Evolutionary conservation across 495 filamentous ascomycete genomes (phyloP), one percentile per base, ranked within the genome.

Genomic region (Apiosordaria backusii): DNA sequence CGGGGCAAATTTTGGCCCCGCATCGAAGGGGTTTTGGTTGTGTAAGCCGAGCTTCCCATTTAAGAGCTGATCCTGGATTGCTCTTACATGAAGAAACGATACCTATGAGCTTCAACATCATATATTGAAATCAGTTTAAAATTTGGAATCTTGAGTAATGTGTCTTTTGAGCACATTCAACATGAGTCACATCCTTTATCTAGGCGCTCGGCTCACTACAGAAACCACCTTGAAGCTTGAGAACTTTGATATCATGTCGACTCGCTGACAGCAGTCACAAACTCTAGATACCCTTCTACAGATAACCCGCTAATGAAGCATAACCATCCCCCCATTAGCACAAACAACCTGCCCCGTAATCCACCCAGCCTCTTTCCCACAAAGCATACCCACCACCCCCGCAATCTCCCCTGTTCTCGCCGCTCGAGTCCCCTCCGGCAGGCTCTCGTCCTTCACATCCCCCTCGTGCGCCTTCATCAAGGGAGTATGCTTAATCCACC

Each of bases 261-360:
- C n/a, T n/a, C n/a, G n/a, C n/a, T n/a, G n/a, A n/a, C n/a, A n/a
- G n/a, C n/a, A 64, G 16, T 15, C 16, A n/a, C 16, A 0, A 23
- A 25, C 9, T 23, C 29, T 35, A 35, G n/a, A n/a, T n/a, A n/a
- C n/a, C n/a, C n/a, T n/a, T 35, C 6, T 35, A 35, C 10, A 10
- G 10, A 1, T 35, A 10, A 6, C 29, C 29, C 35, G 9, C 35
- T 81, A 86, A 35, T 78, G 74, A 69, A 81, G 74, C 77, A 89
- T 85, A 65, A 80, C 81, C 85, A 95, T 89, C 5, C 92, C 92
- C 1, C 92, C 92, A 75, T 96, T 96, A n/a, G 91, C 91, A 76
- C 89, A 91, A 2, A 97, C 85, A 57, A 96, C 89, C 73, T 88
- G 89, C 1, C 93, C 93, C 1, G 93, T 97, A 75, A 86, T 90